Base-by-base conservation (phyloP, 176 grass and related monocot genomes). In the Sorghum bicolor region DNA sequence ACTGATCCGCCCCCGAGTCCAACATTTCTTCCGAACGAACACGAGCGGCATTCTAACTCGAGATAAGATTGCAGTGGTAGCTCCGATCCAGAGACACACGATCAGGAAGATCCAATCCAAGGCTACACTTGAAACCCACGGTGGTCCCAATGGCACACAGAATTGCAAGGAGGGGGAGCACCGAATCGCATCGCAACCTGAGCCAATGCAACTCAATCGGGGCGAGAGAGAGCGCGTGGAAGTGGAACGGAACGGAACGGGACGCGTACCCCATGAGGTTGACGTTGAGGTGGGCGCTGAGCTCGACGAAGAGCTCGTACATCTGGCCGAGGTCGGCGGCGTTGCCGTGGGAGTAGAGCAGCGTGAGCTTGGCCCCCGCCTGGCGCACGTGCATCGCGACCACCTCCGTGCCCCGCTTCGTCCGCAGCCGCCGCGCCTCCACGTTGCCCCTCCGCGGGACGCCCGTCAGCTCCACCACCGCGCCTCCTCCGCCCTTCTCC, bases 311-410 rank as follows among this genome's bases (percentile, higher is more conserved):
- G 81, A 98, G 95, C 75, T 98, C 95, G 70, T 90, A 94, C 95
- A 98, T 93, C 88, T 95, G 95, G 57, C 95, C 95, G 25, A 98
- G 90, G 88, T 98, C 95, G 9, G 95, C 95, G 4, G 95, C 95
- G 87, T 98, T 98, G 62, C 95, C 95, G 84, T 98, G 95, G 30
- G 95, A 98, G 89, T 98, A 98, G 72, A 98, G 95, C 79, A 98
- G 82, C 52, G 95, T 93, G 72, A 98, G 91, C 47, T 70, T 89
- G 33, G 95, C 95, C 24, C 83, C 85, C 7, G 86, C 34, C 81
- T 93, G 90, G 66, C 85, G 91, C 79, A 94, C 95, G 87, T 98
- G 85, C 88, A 98, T 90, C 29, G 85, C 90, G 20, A 98, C 84
- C 88, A 98, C 90, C 61, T 91, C 75, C 38, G 91, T 90, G 67